Conservation (phyloP, 2,329 filamentous ascomycete species). For the Metarhizium rileyi region DNA sequence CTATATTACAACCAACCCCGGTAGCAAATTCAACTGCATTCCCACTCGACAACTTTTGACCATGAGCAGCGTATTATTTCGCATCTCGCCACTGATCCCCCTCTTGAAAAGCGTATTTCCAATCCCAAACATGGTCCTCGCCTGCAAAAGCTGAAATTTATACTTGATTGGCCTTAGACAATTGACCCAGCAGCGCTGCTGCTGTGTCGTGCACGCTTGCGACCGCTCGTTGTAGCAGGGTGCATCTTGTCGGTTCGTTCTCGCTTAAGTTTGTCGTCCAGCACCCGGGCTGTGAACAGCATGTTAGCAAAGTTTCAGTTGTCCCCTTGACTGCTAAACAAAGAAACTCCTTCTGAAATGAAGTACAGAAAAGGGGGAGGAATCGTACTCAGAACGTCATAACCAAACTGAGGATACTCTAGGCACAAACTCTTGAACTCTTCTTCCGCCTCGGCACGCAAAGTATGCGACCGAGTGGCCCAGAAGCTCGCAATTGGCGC, state of each 20-base stretch:
- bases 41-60: not conserved
- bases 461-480: constrained; percentile 69
- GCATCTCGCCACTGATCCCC: not conserved
- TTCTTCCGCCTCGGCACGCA: constrained; percentile 75
- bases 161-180: not conserved
- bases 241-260: constrained; percentile 52
- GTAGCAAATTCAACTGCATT: not conserved
- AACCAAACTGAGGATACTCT: constrained; percentile 85
- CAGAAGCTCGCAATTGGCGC: constrained; percentile 84
- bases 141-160: not conserved
- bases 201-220: constrained; percentile 49
- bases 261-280: constrained; percentile 58
- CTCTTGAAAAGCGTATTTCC: not conserved
- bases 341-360: not conserved
- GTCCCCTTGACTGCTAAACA: not conserved
- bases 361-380: not conserved
- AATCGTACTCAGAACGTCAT: constrained; percentile 72
- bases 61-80: not conserved
- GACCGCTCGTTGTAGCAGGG: constrained; percentile 36
- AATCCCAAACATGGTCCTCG: not conserved
- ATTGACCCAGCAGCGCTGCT: constrained; percentile 15
- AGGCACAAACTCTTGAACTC: constrained; percentile 81
- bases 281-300: constrained; percentile 40
- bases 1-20: not conserved
- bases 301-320: constrained; percentile 7